Evolutionary conservation across 176 grass and related monocot genomes (phyloP).

Genomic region (Aegilops umbellulata): DNA sequence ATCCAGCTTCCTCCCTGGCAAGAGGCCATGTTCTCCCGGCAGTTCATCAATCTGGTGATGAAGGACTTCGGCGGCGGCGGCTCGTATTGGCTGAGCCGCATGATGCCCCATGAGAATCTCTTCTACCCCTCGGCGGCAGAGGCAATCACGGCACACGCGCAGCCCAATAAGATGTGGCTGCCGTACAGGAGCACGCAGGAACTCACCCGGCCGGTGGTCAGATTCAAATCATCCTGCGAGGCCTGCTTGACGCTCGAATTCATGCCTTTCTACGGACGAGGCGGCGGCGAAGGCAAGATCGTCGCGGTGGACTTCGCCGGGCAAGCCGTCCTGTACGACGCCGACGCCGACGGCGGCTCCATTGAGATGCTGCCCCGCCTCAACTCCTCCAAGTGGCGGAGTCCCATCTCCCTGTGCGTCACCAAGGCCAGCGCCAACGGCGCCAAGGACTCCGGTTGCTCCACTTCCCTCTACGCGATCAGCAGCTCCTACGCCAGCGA

Average conservation of each 20-base stretch:
- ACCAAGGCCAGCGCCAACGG: not conserved
- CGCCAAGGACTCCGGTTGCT: not conserved
- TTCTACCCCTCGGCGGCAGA: not conserved
- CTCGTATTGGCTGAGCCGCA: not conserved
- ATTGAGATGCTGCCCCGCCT: not conserved
- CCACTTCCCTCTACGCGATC: not conserved
- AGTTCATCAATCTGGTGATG: not conserved
- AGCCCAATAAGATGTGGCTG: not conserved
- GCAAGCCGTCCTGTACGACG: not conserved
- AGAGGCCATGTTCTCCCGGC: not conserved
- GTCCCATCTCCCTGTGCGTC: not conserved
- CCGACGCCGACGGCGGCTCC: not conserved
- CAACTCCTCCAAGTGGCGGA: not conserved
- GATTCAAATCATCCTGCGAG: not conserved
- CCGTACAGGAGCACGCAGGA: not conserved
- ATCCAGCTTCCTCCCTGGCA: not conserved
- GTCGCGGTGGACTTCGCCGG: not conserved
- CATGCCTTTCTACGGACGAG: not conserved
- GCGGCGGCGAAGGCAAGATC: not conserved
- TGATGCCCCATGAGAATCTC: not conserved
- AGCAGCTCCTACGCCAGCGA: not conserved
- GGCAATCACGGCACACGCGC: not conserved
- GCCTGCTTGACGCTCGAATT: not conserved
- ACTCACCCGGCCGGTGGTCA: not conserved
- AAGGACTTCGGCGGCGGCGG: not conserved